Base-by-base conservation (phyloP, 2,329 filamentous ascomycete genomes). In the Fusarium anthophilum region DNA sequence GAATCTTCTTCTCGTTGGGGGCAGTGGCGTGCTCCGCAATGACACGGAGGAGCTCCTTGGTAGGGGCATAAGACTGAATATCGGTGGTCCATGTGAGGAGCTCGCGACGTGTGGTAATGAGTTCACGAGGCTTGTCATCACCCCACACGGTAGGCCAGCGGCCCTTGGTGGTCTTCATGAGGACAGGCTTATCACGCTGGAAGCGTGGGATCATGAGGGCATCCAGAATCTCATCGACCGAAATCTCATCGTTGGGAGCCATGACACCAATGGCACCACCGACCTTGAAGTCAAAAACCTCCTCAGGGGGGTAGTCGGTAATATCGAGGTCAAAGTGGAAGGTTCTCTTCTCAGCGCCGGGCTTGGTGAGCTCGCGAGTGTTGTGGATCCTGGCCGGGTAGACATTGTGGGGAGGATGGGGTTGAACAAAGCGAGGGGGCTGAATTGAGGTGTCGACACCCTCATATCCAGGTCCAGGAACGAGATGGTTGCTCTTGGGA, bases 111-210 rank as follows among this genome's bases (percentile, higher is more conserved):
- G 95, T 98, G 8, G 96, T 98, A 63, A 95, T 87, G n/a, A 99
- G 86, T 80, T 96, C 92, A 64, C 96, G 91, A 12, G 95, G 84
- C 82, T 93, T 84, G 26, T 98, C 96, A 5, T 97, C 94, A 47
- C 96, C 96, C 96, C 96, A 99, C 56, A 99, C 97, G 2, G 96
- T 99, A 8, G 96, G 96, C 96, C 96, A 99, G 56, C 96, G 90
- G 39, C 96, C 96, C 69, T 88, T 90, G 41, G 88, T 90, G 1
- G 96, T 98, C 81, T 91, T 91, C 76, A 98, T 84, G 24, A 93
- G 86, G 24, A 98, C 89, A 20, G 93, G 92, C 86, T 94, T 96
- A 84, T 97, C 93, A 37, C 96, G 92, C 69, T 96, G 87, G 79
- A 92, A 94, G 43, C 91, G 92, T 8, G 95, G 95, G 28, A 98